A percentile compares a stretch with the other conserved stretches of the same genome.
phyloP scores from a whole-genome alignment of 768 basidiomycete species.

The Pholiota conissans region DNA sequence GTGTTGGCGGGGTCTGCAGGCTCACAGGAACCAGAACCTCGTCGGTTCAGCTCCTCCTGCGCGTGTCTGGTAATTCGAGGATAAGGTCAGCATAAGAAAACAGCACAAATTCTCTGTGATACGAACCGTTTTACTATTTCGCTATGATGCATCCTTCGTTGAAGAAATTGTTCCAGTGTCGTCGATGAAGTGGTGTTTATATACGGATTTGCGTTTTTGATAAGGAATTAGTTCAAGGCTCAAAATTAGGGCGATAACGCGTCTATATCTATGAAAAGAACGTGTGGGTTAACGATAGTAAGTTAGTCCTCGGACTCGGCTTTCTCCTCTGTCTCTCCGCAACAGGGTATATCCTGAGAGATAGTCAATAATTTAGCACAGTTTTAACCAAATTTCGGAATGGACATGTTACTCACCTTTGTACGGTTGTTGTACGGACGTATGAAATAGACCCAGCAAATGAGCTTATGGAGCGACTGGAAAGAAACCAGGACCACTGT shows the following conservation, averaged over 20 bases:
- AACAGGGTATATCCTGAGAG: neutral
- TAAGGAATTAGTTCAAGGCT: neutral
- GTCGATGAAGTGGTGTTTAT: neutral
- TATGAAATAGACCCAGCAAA: too few relatives aligned
- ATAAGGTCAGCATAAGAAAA: neutral
- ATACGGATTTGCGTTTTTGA: neutral
- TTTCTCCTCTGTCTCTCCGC: neutral
- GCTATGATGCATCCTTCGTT: neutral
- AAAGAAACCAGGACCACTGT: neutral
- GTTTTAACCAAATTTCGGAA: neutral
- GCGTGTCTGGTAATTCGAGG: too few relatives aligned
- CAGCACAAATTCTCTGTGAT: neutral
- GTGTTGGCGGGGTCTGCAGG: conserved; percentile 57
- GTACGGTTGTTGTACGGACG: too few relatives aligned
- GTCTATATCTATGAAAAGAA: conserved; percentile 2
- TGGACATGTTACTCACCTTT: neutral
- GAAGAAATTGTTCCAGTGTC: neutral
- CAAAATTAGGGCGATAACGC: neutral
- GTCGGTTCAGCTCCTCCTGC: neutral
- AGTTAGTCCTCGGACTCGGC: neutral
- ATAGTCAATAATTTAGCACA: neutral
- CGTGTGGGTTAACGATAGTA: neutral
- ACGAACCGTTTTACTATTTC: neutral
- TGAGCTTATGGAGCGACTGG: neutral
- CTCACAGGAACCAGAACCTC: conserved; percentile 28